Base-by-base conservation (phyloP, 2,329 filamentous ascomycete species). In the Epichloe uncinata region DNA sequence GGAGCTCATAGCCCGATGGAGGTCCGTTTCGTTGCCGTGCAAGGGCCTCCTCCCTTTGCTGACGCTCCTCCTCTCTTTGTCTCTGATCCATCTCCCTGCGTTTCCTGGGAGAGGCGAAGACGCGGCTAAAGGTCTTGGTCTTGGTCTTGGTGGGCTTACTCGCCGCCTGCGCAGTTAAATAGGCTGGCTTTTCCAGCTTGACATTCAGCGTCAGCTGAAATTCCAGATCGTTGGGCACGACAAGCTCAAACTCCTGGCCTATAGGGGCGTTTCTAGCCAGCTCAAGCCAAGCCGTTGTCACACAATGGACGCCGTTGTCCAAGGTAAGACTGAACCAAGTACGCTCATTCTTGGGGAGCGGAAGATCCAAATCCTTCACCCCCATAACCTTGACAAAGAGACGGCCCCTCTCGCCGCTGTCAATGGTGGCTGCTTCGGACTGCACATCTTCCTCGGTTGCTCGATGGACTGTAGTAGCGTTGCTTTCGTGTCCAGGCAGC, bases 321-420 rank as follows among this genome's bases (percentile, higher is more conserved):
- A 98, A 77, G 0, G 93, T 98, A 11, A 98, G 77, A 59, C 91
- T 90, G 70, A 98, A 98, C 78, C 87, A 93, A 3, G 87, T 87
- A 49, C 87, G 83, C 68, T 97, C 90, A 61, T 88, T 91, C 70
- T 84, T 86, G 34, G 93, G 90, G 50, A 98, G 72, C 20, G 93
- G 91, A 42, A 97, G 73, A 61, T 96, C 90, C 37, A 98, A 76
- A 59, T 97, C 90, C 66, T 97, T 97, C 55, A 97, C 89, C 42
- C 91, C 90, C 66, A 97, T 85, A n/a, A 98, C 93, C 72, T 98
- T 98, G 57, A 98, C 90, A 60, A 98, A 98, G 2, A 98, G 75
- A 53, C 93, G 77, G 9, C 93, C 93, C 58, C 93, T 77, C 68
- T 98, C 93, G 52, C 83, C 84, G 48, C 82, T 87, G 52, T 96